Conservation (phyloP, 108 stramenopile genomes). For the Chaetoceros tenuissimus region DNA sequence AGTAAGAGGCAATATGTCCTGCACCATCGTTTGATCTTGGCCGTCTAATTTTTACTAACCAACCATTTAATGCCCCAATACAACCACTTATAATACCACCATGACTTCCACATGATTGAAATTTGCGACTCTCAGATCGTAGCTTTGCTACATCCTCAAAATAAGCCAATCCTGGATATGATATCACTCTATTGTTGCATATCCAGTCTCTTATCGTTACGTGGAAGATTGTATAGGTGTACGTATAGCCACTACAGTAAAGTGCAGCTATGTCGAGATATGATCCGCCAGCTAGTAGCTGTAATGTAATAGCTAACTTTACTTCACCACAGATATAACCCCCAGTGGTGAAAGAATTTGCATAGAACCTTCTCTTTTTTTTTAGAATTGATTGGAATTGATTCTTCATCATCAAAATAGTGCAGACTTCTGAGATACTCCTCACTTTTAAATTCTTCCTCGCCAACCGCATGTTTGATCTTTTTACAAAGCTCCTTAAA, state of each 20-base stretch:
- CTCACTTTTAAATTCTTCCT: not conserved
- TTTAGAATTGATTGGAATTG: not conserved
- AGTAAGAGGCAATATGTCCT: constrained; percentile 10
- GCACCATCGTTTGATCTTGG: constrained; percentile 3
- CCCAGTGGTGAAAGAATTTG: not conserved
- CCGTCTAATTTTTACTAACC: constrained; percentile 6
- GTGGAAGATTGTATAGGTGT: not conserved
- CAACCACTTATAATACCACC: constrained; percentile 4
- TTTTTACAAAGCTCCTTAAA: not conserved
- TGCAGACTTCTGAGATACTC: not conserved
- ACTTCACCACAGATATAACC: not conserved
- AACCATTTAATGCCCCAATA: constrained; percentile 21
- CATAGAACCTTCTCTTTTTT: not conserved
- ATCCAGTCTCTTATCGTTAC: not conserved
- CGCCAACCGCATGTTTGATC: not conserved
- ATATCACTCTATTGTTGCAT: not conserved
- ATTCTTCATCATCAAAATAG: too few species aligned
- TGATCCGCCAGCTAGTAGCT: constrained; percentile 15
- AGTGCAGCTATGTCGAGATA: constrained; percentile 9
- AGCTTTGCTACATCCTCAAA: not conserved
- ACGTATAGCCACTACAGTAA: not conserved
- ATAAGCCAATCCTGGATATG: not conserved
- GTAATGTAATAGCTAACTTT: not conserved
- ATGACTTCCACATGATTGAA: not conserved
- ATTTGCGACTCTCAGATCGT: not conserved